Conservation (phyloP, 176 grass and related monocot genomes). For the Pontederia crassipes region DNA sequence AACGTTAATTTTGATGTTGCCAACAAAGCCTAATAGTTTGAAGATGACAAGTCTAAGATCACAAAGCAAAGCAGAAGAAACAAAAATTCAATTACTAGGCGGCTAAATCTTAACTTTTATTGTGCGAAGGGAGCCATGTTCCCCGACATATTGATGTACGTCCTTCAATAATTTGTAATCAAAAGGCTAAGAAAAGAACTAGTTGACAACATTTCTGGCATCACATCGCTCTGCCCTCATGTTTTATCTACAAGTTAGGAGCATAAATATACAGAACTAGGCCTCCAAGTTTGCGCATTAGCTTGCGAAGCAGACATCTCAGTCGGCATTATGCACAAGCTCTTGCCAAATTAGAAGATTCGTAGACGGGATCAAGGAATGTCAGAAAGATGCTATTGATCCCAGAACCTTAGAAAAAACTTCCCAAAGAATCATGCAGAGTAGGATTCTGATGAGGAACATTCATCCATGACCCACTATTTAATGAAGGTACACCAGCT, state of each 20-base stretch:
- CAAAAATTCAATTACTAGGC: too few relatives aligned
- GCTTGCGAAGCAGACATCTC: not conserved
- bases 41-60: too few relatives aligned
- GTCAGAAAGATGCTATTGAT: slow-evolving; percentile 20
- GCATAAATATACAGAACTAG: not conserved
- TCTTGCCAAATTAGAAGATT: too few relatives aligned
- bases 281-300: not conserved
- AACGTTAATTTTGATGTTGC: too few relatives aligned
- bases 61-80: too few relatives aligned
- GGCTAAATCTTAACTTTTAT: not conserved
- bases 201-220: not conserved
- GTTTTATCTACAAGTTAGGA: not conserved
- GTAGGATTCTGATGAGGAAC: slow-evolving; percentile 31
- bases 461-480: slow-evolving; percentile 33
- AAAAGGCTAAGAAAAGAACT: not conserved
- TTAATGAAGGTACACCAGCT: slow-evolving; percentile 22
- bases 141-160: not conserved
- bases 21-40: too few relatives aligned
- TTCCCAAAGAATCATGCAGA: slow-evolving; percentile 21
- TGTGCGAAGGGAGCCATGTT: not conserved
- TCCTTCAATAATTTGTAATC: not conserved
- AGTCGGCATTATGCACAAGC: too few relatives aligned
- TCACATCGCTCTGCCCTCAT: not conserved
- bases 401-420: slow-evolving; percentile 26
- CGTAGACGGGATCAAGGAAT: not conserved